Base-by-base conservation (phyloP, 805 yeast genomes). In the Gaillardinia entomophila region DNA sequence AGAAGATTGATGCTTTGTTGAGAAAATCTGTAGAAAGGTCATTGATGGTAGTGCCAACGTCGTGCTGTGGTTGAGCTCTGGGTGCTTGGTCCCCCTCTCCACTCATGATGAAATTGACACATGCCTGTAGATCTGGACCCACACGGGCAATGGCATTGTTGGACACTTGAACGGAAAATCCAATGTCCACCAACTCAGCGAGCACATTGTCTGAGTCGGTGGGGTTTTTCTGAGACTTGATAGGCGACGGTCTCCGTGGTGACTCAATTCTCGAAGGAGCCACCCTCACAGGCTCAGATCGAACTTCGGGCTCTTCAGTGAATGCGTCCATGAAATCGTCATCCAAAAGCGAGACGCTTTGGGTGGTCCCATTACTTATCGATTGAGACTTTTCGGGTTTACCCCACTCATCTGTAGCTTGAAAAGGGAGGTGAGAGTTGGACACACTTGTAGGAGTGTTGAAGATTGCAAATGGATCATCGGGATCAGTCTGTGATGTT, bases 171-270 rank as follows among this genome's bases (percentile, higher is more conserved):
- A 72, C 60, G 1, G 80, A 55, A 46, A 86, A 86, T 2, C 95
- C 95, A 77, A 86, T 86, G 37, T 85, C 92, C 2, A 83, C 56
- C 27, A 85, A 62, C 43, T 77, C 83, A 0, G 90, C 90, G 12
- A 84, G 49, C 1, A 76, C 66, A 26, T 59, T 60, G 41, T 78
- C 83, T 36, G 49, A 32, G 30, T 16, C 13, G 25, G 27, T 24
- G 36, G 16, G 12, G 30, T 27, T 17, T 12, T 16, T 4, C 20
- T 26, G 16, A 27, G 19, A 13, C 28, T 14, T 15, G 26, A 15
- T 14, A 4, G 17, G 20, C n/a, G 6, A n/a, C 24, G 16, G 16
- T 24, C 19, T 24, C 7, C 15, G n/a, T 17, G 15, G 17, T 14
- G 29, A 14, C 10, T 25, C 14, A 15, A n/a, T 24, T 31, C 26